Base-by-base conservation (phyloP, 306 rosid genomes). In the Fagus crenata region DNA sequence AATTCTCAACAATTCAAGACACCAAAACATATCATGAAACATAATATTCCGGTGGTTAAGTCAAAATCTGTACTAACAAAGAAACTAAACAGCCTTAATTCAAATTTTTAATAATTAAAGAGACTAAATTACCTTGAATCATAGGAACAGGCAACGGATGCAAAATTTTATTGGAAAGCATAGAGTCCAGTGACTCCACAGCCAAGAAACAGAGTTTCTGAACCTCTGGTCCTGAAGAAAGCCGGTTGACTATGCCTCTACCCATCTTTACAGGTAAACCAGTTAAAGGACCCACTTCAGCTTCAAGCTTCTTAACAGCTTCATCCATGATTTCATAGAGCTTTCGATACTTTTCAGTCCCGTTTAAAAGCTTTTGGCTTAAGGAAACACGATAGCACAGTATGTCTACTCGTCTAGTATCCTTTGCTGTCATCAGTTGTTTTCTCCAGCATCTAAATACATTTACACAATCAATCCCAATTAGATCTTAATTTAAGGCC, bases 201-300 rank as follows among this genome's bases (percentile, higher is more conserved):
- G 97, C 98, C 61, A 77, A 84, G 49, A 90, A 86, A 73, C 98
- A 95, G 36, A 89, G 92, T 80, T 86, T 90, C 88, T 95, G 97
- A 78, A 95, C 91, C 86, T 89, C 97, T 39, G 94, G 97, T 73
- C 99, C 99, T 0, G 96, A 92, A n/a, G 97, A 89, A 80, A 95
- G 99, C 89, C 99, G 89, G 83, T 95, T 95, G 37, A 95, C 99
- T 68, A 95, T 92, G 53, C 97, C 99, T 84, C 99, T 85, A 40
- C 98, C 92, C 88, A 89, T 92, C 92, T 92, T 95, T 65, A 82
- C 89, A 0, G 97, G 96, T 75, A 89, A 84, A 49, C 91, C 92
- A 67, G 86, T 86, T 73, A 95, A 82, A 15, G 89, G 96, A 67
- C 99, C 99, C 55, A 95, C 96, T 74, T 95, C 99, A 69, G 83